Percentiles rank a stretch among this genome's conserved stretches.
Evolutionary conservation across 768 basidiomycete species (phyloP).

Genomic region (Terana coerulea): DNA sequence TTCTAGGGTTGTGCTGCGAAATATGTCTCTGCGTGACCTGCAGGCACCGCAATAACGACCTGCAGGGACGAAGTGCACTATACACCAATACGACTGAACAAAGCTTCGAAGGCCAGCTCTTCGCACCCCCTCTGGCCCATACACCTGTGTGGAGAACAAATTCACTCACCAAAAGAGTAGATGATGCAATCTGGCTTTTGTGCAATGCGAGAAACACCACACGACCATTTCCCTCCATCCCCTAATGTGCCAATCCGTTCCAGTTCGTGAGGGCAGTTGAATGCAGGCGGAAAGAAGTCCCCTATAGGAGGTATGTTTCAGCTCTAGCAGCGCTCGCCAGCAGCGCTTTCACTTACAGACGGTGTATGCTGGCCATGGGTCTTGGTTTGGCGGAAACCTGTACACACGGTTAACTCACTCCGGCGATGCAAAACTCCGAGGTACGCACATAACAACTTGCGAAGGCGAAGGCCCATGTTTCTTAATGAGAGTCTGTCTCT

Average conservation of each 20-base stretch:
- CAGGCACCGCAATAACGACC: too few relatives aligned
- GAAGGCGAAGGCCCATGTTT: conserved; percentile 28
- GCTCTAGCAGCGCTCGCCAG: neutral
- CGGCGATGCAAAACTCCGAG: neutral
- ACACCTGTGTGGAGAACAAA: too few relatives aligned
- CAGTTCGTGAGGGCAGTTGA: conserved; percentile 46
- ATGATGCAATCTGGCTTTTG: conserved; percentile 44
- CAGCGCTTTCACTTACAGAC: conserved; percentile 21
- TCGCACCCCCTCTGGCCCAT: too few relatives aligned
- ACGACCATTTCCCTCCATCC: conserved; percentile 54
- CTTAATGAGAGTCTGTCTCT: conserved; percentile 26
- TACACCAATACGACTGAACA: too few relatives aligned
- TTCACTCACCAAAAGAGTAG: conserved; percentile 44
- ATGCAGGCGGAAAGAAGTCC: conserved; percentile 54
- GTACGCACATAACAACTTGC: conserved; percentile 25
- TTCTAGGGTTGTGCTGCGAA: too few relatives aligned
- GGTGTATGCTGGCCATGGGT: conserved; percentile 29
- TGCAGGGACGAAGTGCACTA: too few relatives aligned
- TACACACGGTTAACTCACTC: neutral
- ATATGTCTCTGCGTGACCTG: too few relatives aligned
- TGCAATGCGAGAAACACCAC: conserved; percentile 42
- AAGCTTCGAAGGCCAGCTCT: too few relatives aligned
- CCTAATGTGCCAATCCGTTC: conserved; percentile 46
- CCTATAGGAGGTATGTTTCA: conserved; percentile 32
- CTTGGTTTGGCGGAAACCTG: conserved; percentile 26